phyloP scores from a whole-genome alignment of 257 asterid species.

The Ocimum tenuiflorum region DNA sequence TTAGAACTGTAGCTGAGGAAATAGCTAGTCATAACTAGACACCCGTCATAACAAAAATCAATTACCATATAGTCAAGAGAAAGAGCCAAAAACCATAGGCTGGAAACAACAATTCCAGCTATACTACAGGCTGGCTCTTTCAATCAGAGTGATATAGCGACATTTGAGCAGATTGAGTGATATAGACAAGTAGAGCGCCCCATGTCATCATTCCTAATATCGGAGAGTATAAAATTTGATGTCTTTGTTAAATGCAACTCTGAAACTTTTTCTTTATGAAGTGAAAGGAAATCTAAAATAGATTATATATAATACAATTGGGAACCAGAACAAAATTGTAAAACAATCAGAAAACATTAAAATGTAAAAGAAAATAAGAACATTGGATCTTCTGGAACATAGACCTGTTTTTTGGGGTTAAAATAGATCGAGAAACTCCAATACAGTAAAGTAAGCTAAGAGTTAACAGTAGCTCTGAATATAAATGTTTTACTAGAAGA shows the following conservation, averaged over 20 bases:
- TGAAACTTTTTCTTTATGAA: not conserved
- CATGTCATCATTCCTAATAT: not conserved
- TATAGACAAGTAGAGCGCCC: slow-evolving; percentile 1
- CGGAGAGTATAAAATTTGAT: not conserved
- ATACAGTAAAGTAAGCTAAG: not conserved
- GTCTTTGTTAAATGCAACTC: not conserved
- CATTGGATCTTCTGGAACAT: not conserved
- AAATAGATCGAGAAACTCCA: not conserved
- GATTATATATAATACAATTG: not conserved
- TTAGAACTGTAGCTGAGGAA: slow-evolving; percentile 18
- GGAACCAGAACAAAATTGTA: not conserved
- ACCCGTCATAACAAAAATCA: slow-evolving; percentile 20
- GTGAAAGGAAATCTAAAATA: not conserved
- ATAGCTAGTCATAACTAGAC: slow-evolving; percentile 20
- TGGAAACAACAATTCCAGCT: slow-evolving; percentile 53
- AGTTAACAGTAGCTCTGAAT: no score
- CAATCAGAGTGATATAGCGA: slow-evolving; percentile 18
- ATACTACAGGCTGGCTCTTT: slow-evolving; percentile 41
- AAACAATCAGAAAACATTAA: not conserved
- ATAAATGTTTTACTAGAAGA: no score
- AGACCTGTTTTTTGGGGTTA: not conserved
- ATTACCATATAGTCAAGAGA: slow-evolving; percentile 16
- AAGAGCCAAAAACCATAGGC: slow-evolving; percentile 16
- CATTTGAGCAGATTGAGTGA: slow-evolving; percentile 1
- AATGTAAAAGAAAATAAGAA: not conserved